Conservation (phyloP, 2,329 filamentous ascomycete genomes). For the Aplosporella prunicola region DNA sequence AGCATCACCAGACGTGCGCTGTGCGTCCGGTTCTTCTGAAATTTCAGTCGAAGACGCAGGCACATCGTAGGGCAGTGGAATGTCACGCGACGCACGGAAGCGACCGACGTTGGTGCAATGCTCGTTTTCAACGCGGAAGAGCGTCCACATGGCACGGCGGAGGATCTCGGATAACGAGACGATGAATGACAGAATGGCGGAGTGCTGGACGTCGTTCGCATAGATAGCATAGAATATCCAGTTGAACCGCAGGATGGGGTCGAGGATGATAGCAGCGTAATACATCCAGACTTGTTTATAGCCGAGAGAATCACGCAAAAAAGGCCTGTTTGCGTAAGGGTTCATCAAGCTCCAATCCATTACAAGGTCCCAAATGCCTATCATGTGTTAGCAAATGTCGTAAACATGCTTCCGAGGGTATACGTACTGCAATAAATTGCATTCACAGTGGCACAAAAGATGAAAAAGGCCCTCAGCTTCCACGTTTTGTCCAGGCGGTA, state of each 20-base stretch:
- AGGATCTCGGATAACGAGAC: conserved; percentile 69
- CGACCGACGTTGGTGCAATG: conserved; percentile 74
- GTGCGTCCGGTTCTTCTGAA: conserved; percentile 7
- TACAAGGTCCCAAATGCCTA: conserved; percentile 74
- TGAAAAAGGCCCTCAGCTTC: conserved; percentile 60
- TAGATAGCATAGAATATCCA: conserved; percentile 94
- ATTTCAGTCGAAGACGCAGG: conserved; percentile 13
- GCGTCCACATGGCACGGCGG: conserved; percentile 81
- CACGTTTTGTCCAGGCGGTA: conserved; percentile 63
- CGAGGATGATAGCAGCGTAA: conserved; percentile 72
- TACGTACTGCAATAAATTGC: conserved; percentile 73
- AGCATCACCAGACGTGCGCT: neutral
- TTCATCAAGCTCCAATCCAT: conserved; percentile 89
- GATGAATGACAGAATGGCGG: conserved; percentile 68
- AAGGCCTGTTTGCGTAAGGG: conserved; percentile 53
- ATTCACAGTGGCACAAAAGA: conserved; percentile 73
- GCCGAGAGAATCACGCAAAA: conserved; percentile 65
- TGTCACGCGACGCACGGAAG: conserved; percentile 81
- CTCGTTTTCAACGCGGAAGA: conserved; percentile 95
- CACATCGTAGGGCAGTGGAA: conserved; percentile 70
- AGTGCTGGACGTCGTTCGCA: conserved; percentile 70
- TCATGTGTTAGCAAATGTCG: neutral
- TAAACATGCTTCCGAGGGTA: too few species aligned
- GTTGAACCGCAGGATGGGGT: conserved; percentile 79
- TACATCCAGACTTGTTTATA: conserved; percentile 76